These are phyloP conservation scores for Linnemannia elongata DNA, from an alignment of 192 early-diverging fungal genomes.

Conservation along the genomic window DNA sequence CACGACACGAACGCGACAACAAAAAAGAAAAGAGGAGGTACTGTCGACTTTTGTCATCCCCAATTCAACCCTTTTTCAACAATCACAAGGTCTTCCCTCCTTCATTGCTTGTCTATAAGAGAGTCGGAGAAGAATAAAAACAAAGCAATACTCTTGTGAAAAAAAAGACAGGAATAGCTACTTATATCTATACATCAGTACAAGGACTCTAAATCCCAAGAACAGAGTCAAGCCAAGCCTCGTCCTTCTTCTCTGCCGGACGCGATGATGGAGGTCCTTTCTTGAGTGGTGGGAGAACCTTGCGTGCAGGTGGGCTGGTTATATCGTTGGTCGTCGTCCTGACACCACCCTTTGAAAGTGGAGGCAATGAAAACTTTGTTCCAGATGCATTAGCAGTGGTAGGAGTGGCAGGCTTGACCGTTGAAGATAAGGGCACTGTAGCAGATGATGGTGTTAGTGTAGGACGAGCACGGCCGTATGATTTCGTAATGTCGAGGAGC, in stretches of 20 bases:
- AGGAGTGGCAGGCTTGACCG: not conserved
- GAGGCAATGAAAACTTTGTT: slow-evolving; percentile 13
- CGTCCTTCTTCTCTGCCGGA: slow-evolving; percentile 33
- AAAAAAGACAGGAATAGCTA: not conserved
- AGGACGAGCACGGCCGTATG: slow-evolving; percentile 27
- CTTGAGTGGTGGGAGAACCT: slow-evolving; percentile 26
- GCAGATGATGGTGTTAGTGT: not conserved
- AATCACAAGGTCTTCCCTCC: not conserved
- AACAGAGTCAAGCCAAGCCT: slow-evolving; percentile 52
- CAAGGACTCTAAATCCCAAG: slow-evolving; percentile 25
- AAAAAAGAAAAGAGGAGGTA: not conserved
- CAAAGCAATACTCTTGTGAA: not conserved
- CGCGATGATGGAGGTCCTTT: slow-evolving; percentile 12
- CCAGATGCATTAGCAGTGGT: not conserved
- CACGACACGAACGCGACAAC: not conserved
- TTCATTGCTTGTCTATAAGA: not conserved
- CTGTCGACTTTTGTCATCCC: not conserved
- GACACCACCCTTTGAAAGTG: slow-evolving; percentile 12
- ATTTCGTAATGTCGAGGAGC: slow-evolving; percentile 42
- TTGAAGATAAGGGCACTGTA: not conserved
- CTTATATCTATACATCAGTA: not conserved
- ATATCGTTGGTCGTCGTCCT: not conserved
- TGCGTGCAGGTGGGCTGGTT: not conserved
- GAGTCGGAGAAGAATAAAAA: not conserved
- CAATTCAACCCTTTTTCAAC: not conserved